Evolutionary conservation across 2,329 filamentous ascomycete species (phyloP).

Genomic region (Aspergillus phoenicis): DNA sequence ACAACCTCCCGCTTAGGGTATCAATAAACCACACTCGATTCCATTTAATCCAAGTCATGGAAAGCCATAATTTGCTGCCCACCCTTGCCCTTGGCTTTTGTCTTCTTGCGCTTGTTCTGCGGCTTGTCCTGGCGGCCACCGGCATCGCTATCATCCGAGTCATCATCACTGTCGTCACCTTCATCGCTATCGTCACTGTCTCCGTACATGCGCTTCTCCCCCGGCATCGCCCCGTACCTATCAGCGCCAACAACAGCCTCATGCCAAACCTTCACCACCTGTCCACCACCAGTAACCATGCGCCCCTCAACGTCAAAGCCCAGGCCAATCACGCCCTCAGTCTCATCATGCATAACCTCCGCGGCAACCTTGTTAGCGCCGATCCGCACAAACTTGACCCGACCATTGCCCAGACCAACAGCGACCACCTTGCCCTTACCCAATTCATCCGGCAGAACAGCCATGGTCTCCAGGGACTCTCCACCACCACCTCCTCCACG

Average conservation of each 20-base stretch:
- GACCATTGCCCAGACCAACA: slow-evolving; percentile 80
- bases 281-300: slow-evolving; percentile 86
- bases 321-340: slow-evolving; percentile 80
- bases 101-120: slow-evolving; percentile 52
- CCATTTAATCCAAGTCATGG: slow-evolving; percentile 44
- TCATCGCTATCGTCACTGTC: slow-evolving; percentile 37
- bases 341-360: slow-evolving; percentile 75
- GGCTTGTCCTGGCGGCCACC: slow-evolving; percentile 25
- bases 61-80: slow-evolving; percentile 48
- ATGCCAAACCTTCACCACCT: slow-evolving; percentile 86
- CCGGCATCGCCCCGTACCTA: slow-evolving; percentile 44
- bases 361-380: slow-evolving; percentile 70
- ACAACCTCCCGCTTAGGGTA: slow-evolving; percentile 13
- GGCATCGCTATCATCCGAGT: slow-evolving; percentile 40
- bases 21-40: slow-evolving; percentile 8
- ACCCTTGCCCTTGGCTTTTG: slow-evolving; percentile 46
- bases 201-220: slow-evolving; percentile 43
- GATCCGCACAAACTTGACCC: slow-evolving; percentile 74
- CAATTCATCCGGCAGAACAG: slow-evolving; percentile 69
- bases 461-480: slow-evolving; percentile 80
- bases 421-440: slow-evolving; percentile 68
- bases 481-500: slow-evolving; percentile 63
- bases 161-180: slow-evolving; percentile 53
- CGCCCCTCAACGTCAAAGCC: slow-evolving; percentile 83
- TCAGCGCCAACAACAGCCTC: slow-evolving; percentile 63